These are phyloP conservation scores for Mortierella sp. DNA, from an alignment of 371 early-diverging fungal species.

Conservation along the genomic window DNA sequence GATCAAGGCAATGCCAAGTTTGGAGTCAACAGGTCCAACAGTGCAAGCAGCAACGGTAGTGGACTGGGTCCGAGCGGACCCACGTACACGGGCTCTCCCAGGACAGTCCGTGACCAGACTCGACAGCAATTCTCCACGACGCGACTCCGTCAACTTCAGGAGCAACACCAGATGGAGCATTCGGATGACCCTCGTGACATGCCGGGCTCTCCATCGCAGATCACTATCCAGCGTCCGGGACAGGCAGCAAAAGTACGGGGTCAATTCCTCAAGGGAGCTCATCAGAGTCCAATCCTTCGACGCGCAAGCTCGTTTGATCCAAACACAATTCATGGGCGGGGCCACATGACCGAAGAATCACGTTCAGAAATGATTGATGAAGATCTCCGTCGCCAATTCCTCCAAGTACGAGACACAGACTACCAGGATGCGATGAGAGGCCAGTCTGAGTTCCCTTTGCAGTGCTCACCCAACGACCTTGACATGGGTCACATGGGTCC, in stretches of 20 bases:
- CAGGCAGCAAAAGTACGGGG: neutral
- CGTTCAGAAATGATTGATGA: constrained; percentile 24
- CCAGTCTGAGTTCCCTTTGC: constrained; percentile 35
- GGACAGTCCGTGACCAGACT: constrained; percentile 28
- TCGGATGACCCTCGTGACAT: neutral
- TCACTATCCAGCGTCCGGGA: constrained; percentile 3
- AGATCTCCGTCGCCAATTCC: constrained; percentile 18
- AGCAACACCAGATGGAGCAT: constrained; percentile 10
- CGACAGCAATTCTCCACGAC: constrained; percentile 24
- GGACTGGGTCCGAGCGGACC: constrained; percentile 26
- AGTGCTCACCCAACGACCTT: constrained; percentile 38
- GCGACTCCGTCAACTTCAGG: constrained; percentile 29
- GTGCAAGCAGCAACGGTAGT: constrained; percentile 41
- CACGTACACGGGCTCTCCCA: constrained; percentile 17
- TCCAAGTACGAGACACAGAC: constrained; percentile 16
- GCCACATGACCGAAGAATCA: constrained; percentile 14
- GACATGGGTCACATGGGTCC: constrained; percentile 5
- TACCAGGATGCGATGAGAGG: constrained; percentile 29
- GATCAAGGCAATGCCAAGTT: neutral
- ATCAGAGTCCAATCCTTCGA: constrained; percentile 30
- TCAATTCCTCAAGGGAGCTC: constrained; percentile 1
- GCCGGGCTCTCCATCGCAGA: constrained; percentile 6
- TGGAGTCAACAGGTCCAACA: constrained; percentile 33
- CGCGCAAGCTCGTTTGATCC: constrained; percentile 35
- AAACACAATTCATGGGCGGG: constrained; percentile 13